Evolutionary conservation across 805 yeast genomes (phyloP), one percentile per base, ranked within the genome.

Genomic region (Zygosaccharomyces pseudorouxii): DNA sequence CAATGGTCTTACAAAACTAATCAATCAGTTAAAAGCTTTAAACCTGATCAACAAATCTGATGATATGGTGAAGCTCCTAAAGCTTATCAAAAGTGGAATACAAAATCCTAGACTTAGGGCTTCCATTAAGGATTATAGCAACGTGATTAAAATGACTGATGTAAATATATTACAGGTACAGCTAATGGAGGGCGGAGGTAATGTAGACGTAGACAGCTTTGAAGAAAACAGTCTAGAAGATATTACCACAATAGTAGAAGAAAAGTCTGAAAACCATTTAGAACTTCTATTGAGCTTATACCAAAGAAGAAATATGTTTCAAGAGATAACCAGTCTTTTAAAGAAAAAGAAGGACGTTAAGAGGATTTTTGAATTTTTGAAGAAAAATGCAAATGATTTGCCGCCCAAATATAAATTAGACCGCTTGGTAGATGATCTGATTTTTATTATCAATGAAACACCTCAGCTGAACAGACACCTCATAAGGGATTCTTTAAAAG

Each of bases 31-130:
- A 8, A 63, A 63, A 31, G 30, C 50, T 10, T 48, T 67, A 16
- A 63, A 62, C 35, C 28, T 67, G 12, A 42, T 52, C 14, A 54
- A 64, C 45, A 66, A 65, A 43, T 55, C 59, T 23, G 41, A 29
- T 14, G 45, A 60, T 41, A 16, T 44, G 5, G 25, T 25, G 12
- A 28, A 42, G 3, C 31, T 57, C 9, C 27, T 60, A n/a, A 23
- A 20, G 38, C 14, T 46, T 38, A 22, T 53, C 35, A 49, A 45
- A 23, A 4, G 11, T 14, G 14, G 45, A 44, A 11, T 56, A 12
- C 44, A 39, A 38, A 37, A 9, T 30, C 8, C 30, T 25, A 36
- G 38, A 36, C 10, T 27, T n/a, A 47, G 29, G 8, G 19, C 14
- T 4, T 22, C 27, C 5, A 40, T 53, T 3, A 46, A 45, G 19